A percentile compares a stretch with the other conserved stretches of the same genome.
These are phyloP conservation scores for Neofusicoccum sp. DNA, from an alignment of 2,329 filamentous ascomycete genomes.

Conservation along the genomic window DNA sequence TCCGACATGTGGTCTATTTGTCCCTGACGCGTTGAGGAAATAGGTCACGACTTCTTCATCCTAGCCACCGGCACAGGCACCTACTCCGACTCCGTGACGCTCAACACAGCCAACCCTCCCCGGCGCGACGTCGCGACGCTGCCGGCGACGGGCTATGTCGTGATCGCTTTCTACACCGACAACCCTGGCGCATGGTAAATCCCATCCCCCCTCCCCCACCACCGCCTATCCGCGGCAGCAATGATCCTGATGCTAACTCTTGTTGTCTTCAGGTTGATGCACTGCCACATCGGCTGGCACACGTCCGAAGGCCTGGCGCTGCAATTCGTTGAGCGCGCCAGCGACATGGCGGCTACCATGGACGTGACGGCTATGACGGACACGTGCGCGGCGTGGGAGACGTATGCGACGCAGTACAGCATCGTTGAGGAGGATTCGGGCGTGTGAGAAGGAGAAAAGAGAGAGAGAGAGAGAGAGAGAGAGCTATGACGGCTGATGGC, in stretches of 20 bases:
- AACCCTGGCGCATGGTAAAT: slow-evolving; percentile 49
- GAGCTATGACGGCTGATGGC: no score
- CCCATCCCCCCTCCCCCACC: background rate
- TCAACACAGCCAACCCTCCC: slow-evolving; percentile 32
- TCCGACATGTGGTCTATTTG: no score
- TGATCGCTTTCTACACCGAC: slow-evolving; percentile 52
- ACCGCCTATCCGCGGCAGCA: background rate
- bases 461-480: no score
- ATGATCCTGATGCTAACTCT: background rate
- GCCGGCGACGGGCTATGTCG: slow-evolving; percentile 38
- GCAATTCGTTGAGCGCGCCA: slow-evolving; percentile 25
- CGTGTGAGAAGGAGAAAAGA: no score
- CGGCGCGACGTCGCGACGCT: slow-evolving; percentile 34
- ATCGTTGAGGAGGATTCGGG: slow-evolving; percentile 28
- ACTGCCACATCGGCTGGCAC: slow-evolving; percentile 33
- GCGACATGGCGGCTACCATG: slow-evolving; percentile 27
- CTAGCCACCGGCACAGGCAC: slow-evolving; percentile 36
- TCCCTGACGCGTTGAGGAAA: no score
- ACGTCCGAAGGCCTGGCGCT: slow-evolving; percentile 22
- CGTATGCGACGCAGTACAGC: slow-evolving; percentile 21
- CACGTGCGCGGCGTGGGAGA: slow-evolving; percentile 27
- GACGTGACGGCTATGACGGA: slow-evolving; percentile 20
- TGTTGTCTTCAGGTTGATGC: slow-evolving; percentile 25
- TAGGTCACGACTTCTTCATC: slow-evolving; percentile 56
- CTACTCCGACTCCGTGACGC: slow-evolving; percentile 19